phyloP scores from a whole-genome alignment of 352 stramenopile species.

The Phytopythium vexans region DNA sequence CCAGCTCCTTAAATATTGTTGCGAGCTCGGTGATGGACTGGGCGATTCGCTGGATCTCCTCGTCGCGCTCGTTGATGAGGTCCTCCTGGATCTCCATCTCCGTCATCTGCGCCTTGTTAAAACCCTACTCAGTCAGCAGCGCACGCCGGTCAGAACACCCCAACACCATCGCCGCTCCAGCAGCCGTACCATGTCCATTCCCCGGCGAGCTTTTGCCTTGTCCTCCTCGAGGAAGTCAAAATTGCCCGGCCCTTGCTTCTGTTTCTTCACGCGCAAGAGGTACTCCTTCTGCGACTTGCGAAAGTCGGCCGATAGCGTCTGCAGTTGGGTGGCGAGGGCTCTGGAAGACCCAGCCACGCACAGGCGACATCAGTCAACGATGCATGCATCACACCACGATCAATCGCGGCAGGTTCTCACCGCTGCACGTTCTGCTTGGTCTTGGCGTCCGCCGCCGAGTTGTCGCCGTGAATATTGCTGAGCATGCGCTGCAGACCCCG shows the following conservation, averaged over 20 bases:
- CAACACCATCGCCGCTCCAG: conserved; percentile 17
- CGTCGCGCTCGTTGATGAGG: conserved; percentile 94
- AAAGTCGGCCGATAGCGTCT: conserved; percentile 96
- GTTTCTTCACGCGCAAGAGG: conserved; percentile 93
- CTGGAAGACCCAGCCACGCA: conserved; percentile 15
- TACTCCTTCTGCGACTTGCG: conserved; percentile 98
- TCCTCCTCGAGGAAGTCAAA: conserved; percentile 88
- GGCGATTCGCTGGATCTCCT: conserved; percentile 97
- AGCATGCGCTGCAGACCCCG: conserved; percentile 72
- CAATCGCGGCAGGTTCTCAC: conserved; percentile 17
- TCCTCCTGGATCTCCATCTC: conserved; percentile 96
- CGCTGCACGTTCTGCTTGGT: conserved; percentile 83
- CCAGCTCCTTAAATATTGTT: conserved; percentile 99
- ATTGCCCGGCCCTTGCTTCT: conserved; percentile 95
- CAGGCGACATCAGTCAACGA: neutral
- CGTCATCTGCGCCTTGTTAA: conserved; percentile 93
- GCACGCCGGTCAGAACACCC: conserved; percentile 18
- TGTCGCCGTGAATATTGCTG: conserved; percentile 50
- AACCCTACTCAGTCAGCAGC: conserved; percentile 53
- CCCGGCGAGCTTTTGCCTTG: conserved; percentile 55
- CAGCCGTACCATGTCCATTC: conserved; percentile 45
- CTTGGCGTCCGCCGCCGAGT: conserved; percentile 79
- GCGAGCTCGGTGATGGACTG: conserved; percentile 99
- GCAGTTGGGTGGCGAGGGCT: conserved; percentile 95
- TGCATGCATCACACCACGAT: neutral